A percentile compares a stretch with the other conserved stretches of the same genome.
Conservation (phyloP, 2,329 filamentous ascomycete genomes). For the Chrysosporium queenslandicum region DNA sequence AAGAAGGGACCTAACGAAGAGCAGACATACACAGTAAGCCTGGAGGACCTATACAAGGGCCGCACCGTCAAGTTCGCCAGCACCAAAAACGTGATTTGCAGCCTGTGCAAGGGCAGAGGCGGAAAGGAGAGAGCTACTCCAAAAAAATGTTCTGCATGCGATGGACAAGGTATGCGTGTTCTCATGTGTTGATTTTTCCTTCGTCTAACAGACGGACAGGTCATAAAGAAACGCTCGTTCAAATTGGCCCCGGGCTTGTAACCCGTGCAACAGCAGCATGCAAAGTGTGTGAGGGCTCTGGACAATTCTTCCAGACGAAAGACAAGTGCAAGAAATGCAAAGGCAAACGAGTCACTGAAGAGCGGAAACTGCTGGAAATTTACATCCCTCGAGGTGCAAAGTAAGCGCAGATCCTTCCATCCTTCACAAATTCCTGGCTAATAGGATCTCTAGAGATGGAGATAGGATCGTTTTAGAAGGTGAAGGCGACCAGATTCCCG, state of each 20-base stretch:
- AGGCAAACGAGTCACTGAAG: constrained; percentile 72
- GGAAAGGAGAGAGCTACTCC: constrained; percentile 88
- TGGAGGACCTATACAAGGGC: constrained; percentile 96
- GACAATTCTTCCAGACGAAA: constrained; percentile 84
- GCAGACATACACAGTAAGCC: constrained; percentile 61
- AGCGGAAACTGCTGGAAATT: constrained; percentile 90
- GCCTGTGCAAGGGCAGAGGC: constrained; percentile 74
- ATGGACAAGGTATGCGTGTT: constrained; percentile 53
- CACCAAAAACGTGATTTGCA: constrained; percentile 87
- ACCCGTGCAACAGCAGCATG: constrained; percentile 71
- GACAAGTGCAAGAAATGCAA: constrained; percentile 99
- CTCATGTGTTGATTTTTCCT: not conserved
- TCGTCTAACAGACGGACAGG: constrained; percentile 34
- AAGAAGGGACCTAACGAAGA: constrained; percentile 18
- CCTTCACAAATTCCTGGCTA: constrained; percentile 1
- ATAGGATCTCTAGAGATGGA: constrained; percentile 44
- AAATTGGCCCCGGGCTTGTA: constrained; percentile 77
- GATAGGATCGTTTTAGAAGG: constrained; percentile 85
- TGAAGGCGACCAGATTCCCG: constrained; percentile 85
- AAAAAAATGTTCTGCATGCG: constrained; percentile 71
- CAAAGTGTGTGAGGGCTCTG: constrained; percentile 73
- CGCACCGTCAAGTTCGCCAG: constrained; percentile 96
- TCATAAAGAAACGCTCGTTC: constrained; percentile 63
- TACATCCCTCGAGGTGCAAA: constrained; percentile 83
- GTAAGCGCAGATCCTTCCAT: constrained; percentile 28